Base-by-base conservation (phyloP, 306 rosid species). In the Dalbergia cultrata region DNA sequence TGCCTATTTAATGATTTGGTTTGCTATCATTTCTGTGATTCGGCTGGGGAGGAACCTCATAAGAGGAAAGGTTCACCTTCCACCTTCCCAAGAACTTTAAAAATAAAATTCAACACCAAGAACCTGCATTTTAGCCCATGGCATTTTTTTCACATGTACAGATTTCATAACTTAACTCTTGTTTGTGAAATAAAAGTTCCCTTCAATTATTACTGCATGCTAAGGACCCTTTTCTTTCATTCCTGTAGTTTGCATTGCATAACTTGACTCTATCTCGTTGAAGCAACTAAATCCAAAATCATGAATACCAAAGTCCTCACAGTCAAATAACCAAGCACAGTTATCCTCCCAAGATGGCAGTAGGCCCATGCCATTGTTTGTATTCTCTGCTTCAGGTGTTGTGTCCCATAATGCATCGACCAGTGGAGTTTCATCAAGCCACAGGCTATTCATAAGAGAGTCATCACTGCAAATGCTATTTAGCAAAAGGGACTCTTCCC, bases 301-400 rank as follows among this genome's bases (percentile, higher is more conserved):
- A 21, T 89, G 95, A 80, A 93, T 73, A 34, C 97, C 98, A 57
- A 94, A 89, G 83, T 92, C 98, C 58, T 90, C 89, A 69, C 94
- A 92, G 63, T 91, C 97, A 80, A 90, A 80, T 52, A 92, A 75
- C 97, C 97, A 94, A 49, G 88, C 81, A 73, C 86, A 89, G 26
- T 64, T 88, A 21, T 89, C 97, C 75, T 90, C 97, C 89, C 93
- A 87, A 31, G 76, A 68, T 45, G 86, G 82, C 14, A 85, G 39
- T 52, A 83, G 47, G 34, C 63, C 68, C 82, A 84, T 75, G 43
- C 70, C 83, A 82, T 34, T 66, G n/a, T 75, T 77, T 7, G 5
- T 35, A 53, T 78, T 81, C 8, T 74, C 75, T 67, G 43, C 83
- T 9, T 77, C 62, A 18, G 61, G 67, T 17, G 75, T 61, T 66